Conservation (phyloP, 805 yeast species). For the Candida stauntonica region DNA sequence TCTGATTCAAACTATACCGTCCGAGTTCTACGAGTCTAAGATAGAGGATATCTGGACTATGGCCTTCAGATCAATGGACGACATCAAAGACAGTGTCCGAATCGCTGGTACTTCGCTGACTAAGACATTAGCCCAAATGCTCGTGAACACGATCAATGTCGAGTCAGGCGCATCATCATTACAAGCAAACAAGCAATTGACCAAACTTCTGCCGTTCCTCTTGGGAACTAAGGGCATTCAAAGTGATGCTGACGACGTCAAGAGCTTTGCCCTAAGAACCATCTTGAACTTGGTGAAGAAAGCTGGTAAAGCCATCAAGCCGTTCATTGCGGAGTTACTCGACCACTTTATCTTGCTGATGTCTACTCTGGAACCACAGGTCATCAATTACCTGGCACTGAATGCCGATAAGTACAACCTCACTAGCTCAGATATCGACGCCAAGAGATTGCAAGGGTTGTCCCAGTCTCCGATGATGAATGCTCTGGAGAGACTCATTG, state of each 20-base stretch:
- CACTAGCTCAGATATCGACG: conserved; percentile 67
- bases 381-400: conserved; percentile 75
- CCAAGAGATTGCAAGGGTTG: conserved; percentile 66
- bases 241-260: conserved; percentile 83
- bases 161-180: conserved; percentile 36
- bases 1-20: conserved; percentile 55
- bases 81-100: conserved; percentile 89
- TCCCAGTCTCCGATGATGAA: conserved; percentile 87
- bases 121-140: conserved; percentile 55
- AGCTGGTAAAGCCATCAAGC: conserved; percentile 54
- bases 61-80: conserved; percentile 89
- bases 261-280: conserved; percentile 69
- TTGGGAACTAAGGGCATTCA: conserved; percentile 74
- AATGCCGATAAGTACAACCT: conserved; percentile 87
- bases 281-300: conserved; percentile 66
- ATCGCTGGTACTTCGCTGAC: conserved; percentile 72
- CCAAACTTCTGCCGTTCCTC: conserved; percentile 69
- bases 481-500: conserved; percentile 69
- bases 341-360: conserved; percentile 66
- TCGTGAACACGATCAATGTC: conserved; percentile 53
- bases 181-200: conserved; percentile 44
- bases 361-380: conserved; percentile 90
- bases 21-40: conserved; percentile 43
- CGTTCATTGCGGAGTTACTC: conserved; percentile 64
- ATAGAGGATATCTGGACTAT: conserved; percentile 77